Evolutionary conservation across 2,329 filamentous ascomycete species (phyloP).

Genomic region (Colletotrichum sp.): DNA sequence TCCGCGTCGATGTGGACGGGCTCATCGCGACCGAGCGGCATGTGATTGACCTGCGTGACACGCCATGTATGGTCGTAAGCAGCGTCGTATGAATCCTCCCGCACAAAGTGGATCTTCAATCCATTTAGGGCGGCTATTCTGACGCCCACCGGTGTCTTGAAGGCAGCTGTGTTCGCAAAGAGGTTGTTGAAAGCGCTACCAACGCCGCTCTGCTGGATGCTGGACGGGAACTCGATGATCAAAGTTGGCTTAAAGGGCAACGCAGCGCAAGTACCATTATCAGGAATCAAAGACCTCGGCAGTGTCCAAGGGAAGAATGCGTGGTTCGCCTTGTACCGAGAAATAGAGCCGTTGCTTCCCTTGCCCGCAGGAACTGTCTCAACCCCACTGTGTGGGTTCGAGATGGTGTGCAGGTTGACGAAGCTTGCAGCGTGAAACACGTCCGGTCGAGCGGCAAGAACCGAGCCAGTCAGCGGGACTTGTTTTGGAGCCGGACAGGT

Average conservation of each 20-base stretch:
- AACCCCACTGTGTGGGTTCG: slow-evolving; percentile 60
- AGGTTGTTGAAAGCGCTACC: slow-evolving; percentile 47
- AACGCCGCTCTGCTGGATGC: slow-evolving; percentile 37
- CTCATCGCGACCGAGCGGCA: slow-evolving; percentile 86
- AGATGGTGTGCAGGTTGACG: slow-evolving; percentile 80
- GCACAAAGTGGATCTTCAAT: slow-evolving; percentile 69
- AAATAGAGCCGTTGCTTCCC: slow-evolving; percentile 42
- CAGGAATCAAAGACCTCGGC: slow-evolving; percentile 74
- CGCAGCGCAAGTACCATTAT: slow-evolving; percentile 76
- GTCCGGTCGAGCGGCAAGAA: slow-evolving; percentile 78
- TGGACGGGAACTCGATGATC: slow-evolving; percentile 65
- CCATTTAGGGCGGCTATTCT: slow-evolving; percentile 52
- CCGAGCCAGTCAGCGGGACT: slow-evolving; percentile 75
- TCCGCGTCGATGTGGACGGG: slow-evolving; percentile 81
- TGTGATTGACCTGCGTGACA: slow-evolving; percentile 81
- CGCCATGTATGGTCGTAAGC: slow-evolving; percentile 59
- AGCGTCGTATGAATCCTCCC: slow-evolving; percentile 55
- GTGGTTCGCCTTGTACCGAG: slow-evolving; percentile 68
- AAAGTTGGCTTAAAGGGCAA: slow-evolving; percentile 76
- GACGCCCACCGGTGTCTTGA: slow-evolving; percentile 27
- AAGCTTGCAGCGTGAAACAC: slow-evolving; percentile 89
- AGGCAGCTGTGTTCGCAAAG: slow-evolving; percentile 36
- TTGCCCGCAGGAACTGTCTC: slow-evolving; percentile 39
- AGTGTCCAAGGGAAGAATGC: slow-evolving; percentile 95
- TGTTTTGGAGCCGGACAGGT: slow-evolving; percentile 68